Evolutionary conservation across 345 rosid species (phyloP).

Genomic region (Populus pruinosa): DNA sequence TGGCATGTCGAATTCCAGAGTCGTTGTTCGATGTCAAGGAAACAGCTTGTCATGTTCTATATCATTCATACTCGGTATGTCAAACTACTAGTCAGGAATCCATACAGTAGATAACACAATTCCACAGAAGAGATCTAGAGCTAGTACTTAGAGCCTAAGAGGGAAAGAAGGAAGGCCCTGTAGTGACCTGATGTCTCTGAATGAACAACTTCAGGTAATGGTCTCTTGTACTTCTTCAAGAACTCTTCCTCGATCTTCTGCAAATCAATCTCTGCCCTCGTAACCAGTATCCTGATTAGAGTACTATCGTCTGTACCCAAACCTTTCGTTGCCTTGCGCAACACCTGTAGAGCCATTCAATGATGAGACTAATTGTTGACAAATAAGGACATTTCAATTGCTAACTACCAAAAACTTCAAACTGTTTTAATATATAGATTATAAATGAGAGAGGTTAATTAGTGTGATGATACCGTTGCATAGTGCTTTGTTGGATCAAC

Average conservation of each 20-base stretch:
- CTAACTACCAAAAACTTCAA: not conserved
- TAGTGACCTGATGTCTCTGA: conserved; percentile 60
- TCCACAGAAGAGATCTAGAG: not conserved
- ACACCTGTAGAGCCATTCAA: conserved; percentile 27
- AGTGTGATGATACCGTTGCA: conserved; percentile 39
- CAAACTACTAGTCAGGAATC: not conserved
- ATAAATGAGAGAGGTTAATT: not conserved
- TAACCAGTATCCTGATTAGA: conserved; percentile 49
- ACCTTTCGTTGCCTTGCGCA: conserved; percentile 61
- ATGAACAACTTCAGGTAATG: conserved; percentile 44
- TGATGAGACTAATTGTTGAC: not conserved
- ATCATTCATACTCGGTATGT: not conserved
- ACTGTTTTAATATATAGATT: not conserved
- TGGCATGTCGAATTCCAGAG: not conserved
- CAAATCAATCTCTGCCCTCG: conserved; percentile 61
- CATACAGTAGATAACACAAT: not conserved
- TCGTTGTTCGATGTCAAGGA: not conserved
- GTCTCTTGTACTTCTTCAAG: conserved; percentile 44
- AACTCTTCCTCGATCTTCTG: conserved; percentile 46
- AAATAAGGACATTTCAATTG: not conserved
- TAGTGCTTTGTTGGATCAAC: conserved; percentile 51
- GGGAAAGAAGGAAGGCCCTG: conserved; percentile 54
- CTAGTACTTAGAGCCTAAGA: conserved; percentile 39
- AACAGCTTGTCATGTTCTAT: not conserved
- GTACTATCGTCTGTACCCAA: conserved; percentile 54